Evolutionary conservation across 202 grass and related monocot genomes (phyloP).

Genomic region (Hordeum pubiflorum): DNA sequence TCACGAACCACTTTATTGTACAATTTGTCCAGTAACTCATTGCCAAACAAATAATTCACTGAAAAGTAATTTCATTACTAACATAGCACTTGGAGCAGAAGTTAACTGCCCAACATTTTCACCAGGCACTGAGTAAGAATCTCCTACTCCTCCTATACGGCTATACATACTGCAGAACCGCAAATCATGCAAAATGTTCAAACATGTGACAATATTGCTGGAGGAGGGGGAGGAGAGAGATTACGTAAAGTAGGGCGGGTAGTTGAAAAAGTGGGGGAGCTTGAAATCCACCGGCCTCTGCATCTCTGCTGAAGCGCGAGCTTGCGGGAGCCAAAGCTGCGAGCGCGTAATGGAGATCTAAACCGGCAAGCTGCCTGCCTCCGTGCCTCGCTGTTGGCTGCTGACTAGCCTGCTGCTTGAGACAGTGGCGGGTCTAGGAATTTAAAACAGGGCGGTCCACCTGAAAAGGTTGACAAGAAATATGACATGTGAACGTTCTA

Average conservation of each 20-base stretch:
- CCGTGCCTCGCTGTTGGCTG: background rate
- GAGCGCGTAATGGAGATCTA: background rate
- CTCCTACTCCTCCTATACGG: background rate
- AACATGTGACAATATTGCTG: background rate
- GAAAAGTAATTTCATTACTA: background rate
- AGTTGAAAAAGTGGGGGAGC: slow-evolving; percentile 80
- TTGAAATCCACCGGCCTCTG: slow-evolving; percentile 61
- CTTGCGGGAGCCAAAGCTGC: background rate
- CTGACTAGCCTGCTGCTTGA: background rate
- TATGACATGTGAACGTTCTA: too few species aligned
- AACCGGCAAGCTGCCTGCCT: background rate
- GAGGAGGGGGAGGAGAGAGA: background rate
- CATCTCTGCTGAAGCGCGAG: slow-evolving; percentile 30
- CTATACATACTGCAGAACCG: background rate
- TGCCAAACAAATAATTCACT: background rate
- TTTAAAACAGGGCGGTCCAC: too few species aligned
- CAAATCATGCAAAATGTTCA: background rate
- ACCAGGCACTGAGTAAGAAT: background rate
- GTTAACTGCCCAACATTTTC: background rate
- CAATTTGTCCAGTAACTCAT: background rate
- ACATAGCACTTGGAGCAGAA: background rate
- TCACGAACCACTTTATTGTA: background rate
- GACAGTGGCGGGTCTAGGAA: background rate
- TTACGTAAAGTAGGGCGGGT: slow-evolving; percentile 96
- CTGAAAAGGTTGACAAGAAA: too few species aligned